A percentile compares a stretch with the other conserved stretches of the same genome.
phyloP scores from a whole-genome alignment of 495 filamentous ascomycete species.

The Terfezia boudieri region DNA sequence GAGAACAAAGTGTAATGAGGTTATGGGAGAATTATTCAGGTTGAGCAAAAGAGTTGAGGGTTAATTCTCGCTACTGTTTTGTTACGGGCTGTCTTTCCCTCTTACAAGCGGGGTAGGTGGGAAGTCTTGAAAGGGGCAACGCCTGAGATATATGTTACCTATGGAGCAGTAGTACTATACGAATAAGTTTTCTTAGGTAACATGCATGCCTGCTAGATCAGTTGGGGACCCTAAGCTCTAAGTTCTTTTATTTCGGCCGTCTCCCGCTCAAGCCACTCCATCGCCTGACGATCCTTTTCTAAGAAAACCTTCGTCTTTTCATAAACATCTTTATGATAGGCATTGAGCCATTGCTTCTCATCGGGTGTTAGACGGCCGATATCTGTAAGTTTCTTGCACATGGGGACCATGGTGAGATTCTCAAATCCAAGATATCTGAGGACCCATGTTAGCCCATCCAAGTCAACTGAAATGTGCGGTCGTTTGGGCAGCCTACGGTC shows the following conservation, averaged over 20 bases:
- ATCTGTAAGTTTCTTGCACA: slow-evolving; percentile 79
- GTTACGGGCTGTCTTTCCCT: too few species aligned
- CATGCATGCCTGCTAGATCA: too few species aligned
- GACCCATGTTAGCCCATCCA: background rate
- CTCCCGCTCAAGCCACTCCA: slow-evolving; percentile 71
- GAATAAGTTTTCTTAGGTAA: too few species aligned
- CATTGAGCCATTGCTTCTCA: slow-evolving; percentile 74
- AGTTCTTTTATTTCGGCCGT: slow-evolving; percentile 31
- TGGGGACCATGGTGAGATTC: slow-evolving; percentile 85
- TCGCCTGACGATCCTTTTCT: slow-evolving; percentile 40
- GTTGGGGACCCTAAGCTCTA: background rate
- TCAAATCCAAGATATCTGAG: slow-evolving; percentile 64
- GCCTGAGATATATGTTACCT: too few species aligned
- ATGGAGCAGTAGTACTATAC: too few species aligned
- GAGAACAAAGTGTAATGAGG: slow-evolving; percentile 44
- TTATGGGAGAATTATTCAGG: slow-evolving; percentile 46
- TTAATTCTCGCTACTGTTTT: background rate
- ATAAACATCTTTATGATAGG: slow-evolving; percentile 60
- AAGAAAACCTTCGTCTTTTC: slow-evolving; percentile 71
- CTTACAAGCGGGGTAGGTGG: too few species aligned
- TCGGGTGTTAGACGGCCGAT: slow-evolving; percentile 41
- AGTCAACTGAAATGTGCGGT: too few species aligned
- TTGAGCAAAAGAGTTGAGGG: slow-evolving; percentile 22
- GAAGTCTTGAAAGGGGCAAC: too few species aligned
- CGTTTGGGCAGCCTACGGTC: slow-evolving; percentile 26